Conservation (phyloP, 495 filamentous ascomycete species). For the Aspergillus avenaceus region DNA sequence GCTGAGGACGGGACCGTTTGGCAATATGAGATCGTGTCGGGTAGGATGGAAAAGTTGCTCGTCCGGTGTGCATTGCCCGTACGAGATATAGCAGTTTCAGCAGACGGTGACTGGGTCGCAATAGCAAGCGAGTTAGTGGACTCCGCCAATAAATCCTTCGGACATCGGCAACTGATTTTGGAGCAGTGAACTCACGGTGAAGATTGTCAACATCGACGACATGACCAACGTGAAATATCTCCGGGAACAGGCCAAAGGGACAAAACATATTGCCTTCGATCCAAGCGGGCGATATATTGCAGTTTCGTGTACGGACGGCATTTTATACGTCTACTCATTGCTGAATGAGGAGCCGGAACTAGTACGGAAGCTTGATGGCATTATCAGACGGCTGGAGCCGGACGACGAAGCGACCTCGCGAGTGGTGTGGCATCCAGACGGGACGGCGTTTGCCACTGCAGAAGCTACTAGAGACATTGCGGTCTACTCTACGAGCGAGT, state of each 20-base stretch:
- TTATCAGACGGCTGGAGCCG: conserved; percentile 73
- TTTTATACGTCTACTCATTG: conserved; percentile 85
- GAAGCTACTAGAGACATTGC: conserved; percentile 83
- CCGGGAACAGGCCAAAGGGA: conserved; percentile 74
- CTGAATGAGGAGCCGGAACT: conserved; percentile 76
- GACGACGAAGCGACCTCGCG: conserved; percentile 73
- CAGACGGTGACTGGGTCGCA: conserved; percentile 81
- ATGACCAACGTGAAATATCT: conserved; percentile 70
- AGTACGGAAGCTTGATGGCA: conserved; percentile 75
- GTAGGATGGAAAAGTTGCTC: conserved; percentile 72
- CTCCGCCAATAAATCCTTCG: not conserved
- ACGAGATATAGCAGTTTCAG: conserved; percentile 78
- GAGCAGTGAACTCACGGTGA: conserved; percentile 74
- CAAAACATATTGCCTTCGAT: conserved; percentile 88
- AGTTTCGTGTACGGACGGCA: conserved; percentile 81
- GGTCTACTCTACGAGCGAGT: conserved; percentile 78
- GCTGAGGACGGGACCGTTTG: conserved; percentile 92
- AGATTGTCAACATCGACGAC: conserved; percentile 77
- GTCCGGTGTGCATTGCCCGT: conserved; percentile 78
- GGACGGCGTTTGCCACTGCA: conserved; percentile 80
- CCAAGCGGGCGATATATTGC: conserved; percentile 71
- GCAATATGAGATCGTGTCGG: conserved; percentile 74
- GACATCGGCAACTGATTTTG: conserved; percentile 10
- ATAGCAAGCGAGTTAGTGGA: conserved; percentile 81
- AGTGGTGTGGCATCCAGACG: conserved; percentile 90